Evolutionary conservation across 208 protist species (phyloP).

Genomic region (Wallacemonas sp.): DNA sequence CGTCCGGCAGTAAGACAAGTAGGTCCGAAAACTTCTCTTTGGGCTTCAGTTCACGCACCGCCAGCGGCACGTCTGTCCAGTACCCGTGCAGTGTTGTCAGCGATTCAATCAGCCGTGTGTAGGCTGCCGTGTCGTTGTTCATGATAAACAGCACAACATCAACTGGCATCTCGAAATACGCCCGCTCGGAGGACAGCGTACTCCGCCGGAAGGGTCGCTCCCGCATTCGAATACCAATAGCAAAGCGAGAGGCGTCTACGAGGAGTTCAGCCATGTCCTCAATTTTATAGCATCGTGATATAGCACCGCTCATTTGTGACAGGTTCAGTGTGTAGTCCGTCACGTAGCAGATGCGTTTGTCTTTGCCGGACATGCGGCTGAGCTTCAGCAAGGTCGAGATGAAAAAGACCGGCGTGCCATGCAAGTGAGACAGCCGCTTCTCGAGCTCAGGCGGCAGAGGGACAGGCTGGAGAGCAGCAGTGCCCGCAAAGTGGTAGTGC

Average conservation of each 20-base stretch:
- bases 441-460: slow-evolving; percentile 1
- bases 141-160: slow-evolving; percentile 29
- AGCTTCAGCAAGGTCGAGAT: slow-evolving; percentile 24
- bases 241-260: slow-evolving; percentile 6
- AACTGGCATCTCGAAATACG: slow-evolving; percentile 51
- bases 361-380: slow-evolving; percentile 7
- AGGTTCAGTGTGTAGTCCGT: slow-evolving; percentile 43
- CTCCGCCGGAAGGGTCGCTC: slow-evolving; percentile 24
- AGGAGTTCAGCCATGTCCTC: slow-evolving; percentile 40
- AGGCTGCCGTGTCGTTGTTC: not conserved
- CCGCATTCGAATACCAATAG: slow-evolving; percentile 37
- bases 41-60: slow-evolving; percentile 12
- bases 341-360: slow-evolving; percentile 38
- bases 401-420: slow-evolving; percentile 27
- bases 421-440: slow-evolving; percentile 19
- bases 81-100: slow-evolving; percentile 12
- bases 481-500: not conserved
- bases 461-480: not conserved
- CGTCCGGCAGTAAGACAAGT: slow-evolving; percentile 35
- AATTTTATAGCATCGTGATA: slow-evolving; percentile 36
- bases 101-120: slow-evolving; percentile 14
- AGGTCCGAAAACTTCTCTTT: slow-evolving; percentile 20
- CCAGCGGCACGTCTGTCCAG: slow-evolving; percentile 19
- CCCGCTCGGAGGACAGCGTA: not conserved
- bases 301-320: slow-evolving; percentile 10